Evolutionary conservation across 1,284 basidiomycete species (phyloP).

Genomic region (Cryptococcus sp.): DNA sequence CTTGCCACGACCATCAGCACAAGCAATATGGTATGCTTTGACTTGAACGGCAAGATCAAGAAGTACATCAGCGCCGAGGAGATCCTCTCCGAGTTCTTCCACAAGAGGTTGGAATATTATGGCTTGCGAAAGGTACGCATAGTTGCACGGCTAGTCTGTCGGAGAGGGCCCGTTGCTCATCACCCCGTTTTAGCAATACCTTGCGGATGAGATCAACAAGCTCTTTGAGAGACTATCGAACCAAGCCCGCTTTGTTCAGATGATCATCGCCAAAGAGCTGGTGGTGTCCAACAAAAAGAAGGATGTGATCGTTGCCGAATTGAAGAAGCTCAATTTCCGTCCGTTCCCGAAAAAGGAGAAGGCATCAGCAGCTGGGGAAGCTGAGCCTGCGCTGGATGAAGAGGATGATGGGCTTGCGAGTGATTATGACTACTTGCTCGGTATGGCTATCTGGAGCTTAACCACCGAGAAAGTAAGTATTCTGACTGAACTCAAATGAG

Average conservation of each 20-base stretch:
- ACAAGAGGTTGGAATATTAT: constrained; percentile 83
- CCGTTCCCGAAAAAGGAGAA: constrained; percentile 75
- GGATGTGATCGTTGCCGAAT: constrained; percentile 77
- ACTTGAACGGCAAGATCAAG: constrained; percentile 93
- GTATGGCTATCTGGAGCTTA: constrained; percentile 94
- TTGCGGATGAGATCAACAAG: constrained; percentile 80
- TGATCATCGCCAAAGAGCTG: constrained; percentile 91
- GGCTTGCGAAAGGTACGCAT: constrained; percentile 83
- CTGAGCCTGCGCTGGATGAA: constrained; percentile 65
- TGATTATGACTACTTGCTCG: constrained; percentile 92
- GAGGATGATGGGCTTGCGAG: constrained; percentile 59
- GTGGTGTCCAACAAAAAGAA: constrained; percentile 91
- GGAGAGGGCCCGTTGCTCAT: neutral
- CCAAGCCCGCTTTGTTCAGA: constrained; percentile 94
- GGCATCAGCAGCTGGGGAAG: constrained; percentile 71
- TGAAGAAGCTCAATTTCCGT: constrained; percentile 81
- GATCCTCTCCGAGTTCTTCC: constrained; percentile 92
- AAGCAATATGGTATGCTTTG: constrained; percentile 98
- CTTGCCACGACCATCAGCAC: constrained; percentile 79
- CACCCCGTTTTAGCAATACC: constrained; percentile 64
- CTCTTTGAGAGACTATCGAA: constrained; percentile 86
- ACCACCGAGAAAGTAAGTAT: constrained; percentile 82
- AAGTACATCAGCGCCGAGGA: constrained; percentile 89
- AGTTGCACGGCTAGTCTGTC: neutral
- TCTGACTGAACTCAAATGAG: neutral